Base-by-base conservation (phyloP, 1,284 basidiomycete genomes). In the Testicularia cyperi region DNA sequence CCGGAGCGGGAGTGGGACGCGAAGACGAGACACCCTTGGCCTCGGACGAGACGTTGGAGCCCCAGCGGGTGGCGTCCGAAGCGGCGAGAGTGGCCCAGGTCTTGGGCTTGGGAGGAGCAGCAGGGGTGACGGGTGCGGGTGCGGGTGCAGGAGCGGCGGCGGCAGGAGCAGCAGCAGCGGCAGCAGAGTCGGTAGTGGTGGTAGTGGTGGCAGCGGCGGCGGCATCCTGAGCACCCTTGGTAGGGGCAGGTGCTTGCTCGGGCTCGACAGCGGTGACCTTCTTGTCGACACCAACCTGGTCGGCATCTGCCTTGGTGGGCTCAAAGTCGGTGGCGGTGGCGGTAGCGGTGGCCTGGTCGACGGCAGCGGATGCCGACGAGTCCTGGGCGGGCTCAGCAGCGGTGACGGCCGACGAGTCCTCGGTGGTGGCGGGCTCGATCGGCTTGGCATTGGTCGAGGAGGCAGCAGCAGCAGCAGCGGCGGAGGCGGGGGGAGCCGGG, bases 61-160 rank as follows among this genome's bases (percentile, higher is more conserved):
- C 72, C 74, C 74, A 76, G 20, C 63, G 67, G 36, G 45, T 62
- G 15, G 36, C 73, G 46, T 65, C 68, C 7, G 65, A 62, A 16
- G 74, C 72, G 15, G 74, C 74, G 12, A 76, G 67, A 32, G 64
- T 70, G 34, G 74, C 74, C 74, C 74, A 76, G 7, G 73, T 75
- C 67, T 74, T 76, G 38, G 73, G 73, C 44, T 61, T 62, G 40
- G 68, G 41, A 7, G 70, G 70, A 5, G 41, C 66, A 9, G 63
- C 44, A 13, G 65, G 62, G 37, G 44, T 39, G 13, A 78, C 68
- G 14, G 78, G 65, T 9, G 65, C 47, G 8, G 77, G 57, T 25
- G 68, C 40, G 1, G 65, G n/a, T 10, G 58, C 37, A 18, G 44
- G 44, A 14, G 45, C 27, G 9, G 66, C 37, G 19, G 48, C 37